Conservation (phyloP, 1,284 basidiomycete genomes). For the Wolfiporia cocos region DNA sequence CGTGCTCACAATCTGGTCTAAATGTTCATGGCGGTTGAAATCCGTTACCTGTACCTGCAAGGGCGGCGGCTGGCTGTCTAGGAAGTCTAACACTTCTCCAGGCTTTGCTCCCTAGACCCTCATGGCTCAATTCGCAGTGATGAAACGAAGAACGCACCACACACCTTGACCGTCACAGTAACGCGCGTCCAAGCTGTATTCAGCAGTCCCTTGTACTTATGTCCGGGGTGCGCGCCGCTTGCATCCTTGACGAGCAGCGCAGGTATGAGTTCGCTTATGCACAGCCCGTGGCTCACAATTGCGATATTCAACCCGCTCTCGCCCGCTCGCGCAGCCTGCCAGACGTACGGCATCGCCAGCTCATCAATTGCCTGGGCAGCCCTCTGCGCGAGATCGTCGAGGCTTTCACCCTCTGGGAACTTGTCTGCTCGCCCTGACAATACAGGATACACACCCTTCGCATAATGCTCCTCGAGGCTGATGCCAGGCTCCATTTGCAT, state of each 20-base stretch:
- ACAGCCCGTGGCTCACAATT: constrained; percentile 77
- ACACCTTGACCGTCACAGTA: constrained; percentile 41
- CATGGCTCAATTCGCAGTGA: neutral
- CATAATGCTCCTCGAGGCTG: constrained; percentile 45
- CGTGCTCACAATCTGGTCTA: constrained; percentile 46
- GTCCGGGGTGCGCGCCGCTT: constrained; percentile 22
- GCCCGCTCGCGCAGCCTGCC: constrained; percentile 32
- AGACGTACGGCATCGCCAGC: constrained; percentile 56
- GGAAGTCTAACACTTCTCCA: constrained; percentile 20
- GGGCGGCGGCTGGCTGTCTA: constrained; percentile 24
- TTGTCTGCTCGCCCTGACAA: constrained; percentile 41
- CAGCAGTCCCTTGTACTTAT: constrained; percentile 45
- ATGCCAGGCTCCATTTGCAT: constrained; percentile 26
- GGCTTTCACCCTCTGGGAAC: constrained; percentile 72
- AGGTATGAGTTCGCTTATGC: constrained; percentile 60
- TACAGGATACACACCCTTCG: constrained; percentile 45
- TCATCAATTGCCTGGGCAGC: constrained; percentile 55
- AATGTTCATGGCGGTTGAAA: constrained; percentile 52
- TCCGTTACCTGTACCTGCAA: constrained; percentile 41
- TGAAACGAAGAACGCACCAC: constrained; percentile 4
- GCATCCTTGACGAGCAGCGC: constrained; percentile 40
- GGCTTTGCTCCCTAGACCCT: constrained; percentile 25
- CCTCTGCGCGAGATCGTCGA: constrained; percentile 60
- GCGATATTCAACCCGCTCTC: constrained; percentile 49
- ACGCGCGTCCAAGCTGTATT: constrained; percentile 73